Base-by-base conservation (phyloP, 2,329 filamentous ascomycete genomes). In the Lithohypha guttulata region DNA sequence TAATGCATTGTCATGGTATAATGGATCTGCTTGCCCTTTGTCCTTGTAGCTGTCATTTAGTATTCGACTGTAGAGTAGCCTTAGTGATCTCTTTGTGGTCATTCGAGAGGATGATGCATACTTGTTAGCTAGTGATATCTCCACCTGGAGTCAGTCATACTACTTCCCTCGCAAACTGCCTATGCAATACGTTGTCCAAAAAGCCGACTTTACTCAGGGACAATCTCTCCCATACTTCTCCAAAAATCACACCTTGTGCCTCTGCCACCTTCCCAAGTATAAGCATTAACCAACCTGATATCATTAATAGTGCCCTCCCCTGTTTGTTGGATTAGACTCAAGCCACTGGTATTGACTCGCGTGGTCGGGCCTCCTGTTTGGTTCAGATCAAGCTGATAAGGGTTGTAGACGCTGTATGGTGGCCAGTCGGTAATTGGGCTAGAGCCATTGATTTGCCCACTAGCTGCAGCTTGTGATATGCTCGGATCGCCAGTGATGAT, bases 211-310 rank as follows among this genome's bases (percentile, higher is more conserved):
- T 37, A 37, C 13, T 37, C 34, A 28, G 49, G 49, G 4, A 51
- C 45, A 14, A 45, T 44, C 8, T 40, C 27, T 4, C 39, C 49
- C 27, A 51, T 31, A 22, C 47, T 47, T 31, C 53, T 50, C 68
- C 67, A 70, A 31, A 69, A 62, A 18, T 63, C 60, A 45, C 68
- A 71, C 38, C 68, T 55, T 22, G 47, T 44, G 0, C 69, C 68
- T 14, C 69, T 54, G 0, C 63, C 64, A 2, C 59, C 67, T 41
- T 71, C 69, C 68, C 68, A 71, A 2, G 52, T 53, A 41, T 57
- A 61, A 1, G 60, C 66, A 49, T 68, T 54, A 4, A 60, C 62
- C 19, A 70, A 34, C 0, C 48, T 53, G 42, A 72, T 59, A 2
- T 54, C 45, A 38, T 68, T 67, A 6, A 54, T 50, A 11, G 62